Evolutionary conservation across 2,329 filamentous ascomycete species (phyloP).

Genomic region (Sporothrix luriei): DNA sequence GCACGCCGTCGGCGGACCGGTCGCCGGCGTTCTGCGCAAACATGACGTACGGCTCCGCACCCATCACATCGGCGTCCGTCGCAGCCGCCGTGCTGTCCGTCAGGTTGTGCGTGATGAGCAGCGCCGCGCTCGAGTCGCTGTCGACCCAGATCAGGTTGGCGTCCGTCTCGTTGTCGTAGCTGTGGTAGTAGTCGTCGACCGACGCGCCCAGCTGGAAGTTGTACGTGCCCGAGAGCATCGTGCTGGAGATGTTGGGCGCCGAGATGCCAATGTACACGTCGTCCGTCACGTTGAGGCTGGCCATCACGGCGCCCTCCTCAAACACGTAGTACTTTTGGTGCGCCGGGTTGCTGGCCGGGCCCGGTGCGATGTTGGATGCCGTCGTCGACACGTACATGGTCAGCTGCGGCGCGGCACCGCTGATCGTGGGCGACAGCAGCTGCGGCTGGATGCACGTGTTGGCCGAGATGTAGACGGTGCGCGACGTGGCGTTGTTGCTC

Average conservation of each 20-base stretch:
- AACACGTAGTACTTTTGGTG: constrained; percentile 56
- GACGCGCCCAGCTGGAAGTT: constrained; percentile 82
- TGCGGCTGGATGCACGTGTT: constrained; percentile 82
- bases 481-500: constrained; percentile 41
- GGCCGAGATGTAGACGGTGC: constrained; percentile 74
- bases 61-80: constrained; percentile 58
- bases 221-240: constrained; percentile 66
- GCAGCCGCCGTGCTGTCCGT: constrained; percentile 56
- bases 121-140: constrained; percentile 74
- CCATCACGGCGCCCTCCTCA: constrained; percentile 69
- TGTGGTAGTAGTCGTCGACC: constrained; percentile 75
- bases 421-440: constrained; percentile 49
- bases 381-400: constrained; percentile 74
- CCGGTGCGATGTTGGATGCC: constrained; percentile 64
- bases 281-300: constrained; percentile 61
- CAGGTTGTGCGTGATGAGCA: constrained; percentile 77
- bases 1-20: constrained; percentile 66
- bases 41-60: constrained; percentile 68
- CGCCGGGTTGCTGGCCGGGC: constrained; percentile 56
- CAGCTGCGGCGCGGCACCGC: constrained; percentile 67
- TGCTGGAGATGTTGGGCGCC: constrained; percentile 65
- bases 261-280: constrained; percentile 77
- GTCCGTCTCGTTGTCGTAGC: constrained; percentile 55
- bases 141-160: constrained; percentile 77
- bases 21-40: constrained; percentile 69